Percentiles rank a stretch among this genome's conserved stretches.
phyloP scores from a whole-genome alignment of 805 yeast species.

The Saccharomyces jurei region DNA sequence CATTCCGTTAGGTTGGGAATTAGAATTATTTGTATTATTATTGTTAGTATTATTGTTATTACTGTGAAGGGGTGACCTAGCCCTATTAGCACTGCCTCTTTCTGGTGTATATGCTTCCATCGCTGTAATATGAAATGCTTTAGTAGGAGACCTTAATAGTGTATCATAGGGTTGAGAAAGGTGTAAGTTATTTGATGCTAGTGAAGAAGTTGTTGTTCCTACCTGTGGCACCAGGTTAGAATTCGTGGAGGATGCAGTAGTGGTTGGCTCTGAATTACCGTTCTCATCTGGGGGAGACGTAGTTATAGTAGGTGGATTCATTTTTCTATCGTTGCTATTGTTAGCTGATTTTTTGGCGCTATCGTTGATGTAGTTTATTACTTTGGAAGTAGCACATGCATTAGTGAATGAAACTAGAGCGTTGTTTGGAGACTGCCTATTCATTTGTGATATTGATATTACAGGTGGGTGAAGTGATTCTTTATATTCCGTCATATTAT shows the following conservation, averaged over 20 bases:
- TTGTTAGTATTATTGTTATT: conserved; percentile 1
- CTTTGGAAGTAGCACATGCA: background rate
- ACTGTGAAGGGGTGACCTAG: conserved; percentile 12
- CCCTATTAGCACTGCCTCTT: conserved; percentile 35
- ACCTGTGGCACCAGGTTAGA: conserved; percentile 4
- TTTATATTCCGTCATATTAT: background rate
- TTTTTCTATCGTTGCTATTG: conserved; percentile 12
- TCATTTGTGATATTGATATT: conserved; percentile 4
- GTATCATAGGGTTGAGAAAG: conserved; percentile 21
- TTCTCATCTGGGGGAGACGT: background rate
- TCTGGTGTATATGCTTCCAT: conserved; percentile 61
- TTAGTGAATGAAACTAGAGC: conserved; percentile 11
- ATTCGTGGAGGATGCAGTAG: conserved; percentile 10
- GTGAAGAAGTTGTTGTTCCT: conserved; percentile 5
- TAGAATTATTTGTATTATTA: background rate
- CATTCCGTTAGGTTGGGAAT: background rate
- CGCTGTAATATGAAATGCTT: conserved; percentile 41
- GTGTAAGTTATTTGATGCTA: conserved; percentile 10
- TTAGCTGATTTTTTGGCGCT: conserved; percentile 4
- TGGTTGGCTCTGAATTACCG: conserved; percentile 4
- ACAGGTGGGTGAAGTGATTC: conserved; percentile 7
- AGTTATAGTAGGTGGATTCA: background rate
- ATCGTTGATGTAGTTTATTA: conserved; percentile 3
- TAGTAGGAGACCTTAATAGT: conserved; percentile 32
- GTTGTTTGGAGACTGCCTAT: conserved; percentile 11